Conservation (phyloP, 2,329 filamentous ascomycete species). For the Cryphonectria parasitica region DNA sequence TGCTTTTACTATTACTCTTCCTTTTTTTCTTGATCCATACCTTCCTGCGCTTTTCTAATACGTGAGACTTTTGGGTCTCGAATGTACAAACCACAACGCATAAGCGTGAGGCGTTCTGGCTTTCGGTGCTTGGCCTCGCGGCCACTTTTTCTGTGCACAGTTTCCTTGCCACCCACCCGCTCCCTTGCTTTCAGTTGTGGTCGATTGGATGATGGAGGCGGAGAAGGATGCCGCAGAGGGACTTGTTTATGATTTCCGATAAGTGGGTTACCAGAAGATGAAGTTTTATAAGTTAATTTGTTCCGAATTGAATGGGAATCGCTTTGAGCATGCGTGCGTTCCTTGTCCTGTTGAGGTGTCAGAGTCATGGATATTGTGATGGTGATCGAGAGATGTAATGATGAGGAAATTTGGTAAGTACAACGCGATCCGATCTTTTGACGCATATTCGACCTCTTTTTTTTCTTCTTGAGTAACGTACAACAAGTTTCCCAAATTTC, state of each 20-base stretch:
- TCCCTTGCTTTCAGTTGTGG: neutral
- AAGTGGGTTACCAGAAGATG: neutral
- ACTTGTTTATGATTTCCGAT: neutral
- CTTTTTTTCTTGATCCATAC: neutral
- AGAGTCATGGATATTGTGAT: neutral
- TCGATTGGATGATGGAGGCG: neutral
- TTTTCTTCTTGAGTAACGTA: no score
- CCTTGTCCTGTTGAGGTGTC: neutral
- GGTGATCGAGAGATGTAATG: neutral
- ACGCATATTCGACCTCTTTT: no score
- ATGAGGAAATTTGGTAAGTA: neutral
- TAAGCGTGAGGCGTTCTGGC: slow-evolving; percentile 28
- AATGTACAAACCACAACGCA: slow-evolving; percentile 22
- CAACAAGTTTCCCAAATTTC: no score
- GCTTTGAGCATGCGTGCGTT: neutral
- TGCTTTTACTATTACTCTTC: neutral
- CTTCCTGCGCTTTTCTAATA: slow-evolving; percentile 8
- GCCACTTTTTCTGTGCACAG: neutral
- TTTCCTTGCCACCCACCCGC: neutral
- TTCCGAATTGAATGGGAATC: neutral
- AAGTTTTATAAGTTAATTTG: neutral
- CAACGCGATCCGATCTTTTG: neutral
- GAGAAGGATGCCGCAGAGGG: neutral
- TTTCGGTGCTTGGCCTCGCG: neutral
- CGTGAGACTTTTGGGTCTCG: neutral